phyloP scores from a whole-genome alignment of 345 rosid species.

The Geranium brycei region DNA sequence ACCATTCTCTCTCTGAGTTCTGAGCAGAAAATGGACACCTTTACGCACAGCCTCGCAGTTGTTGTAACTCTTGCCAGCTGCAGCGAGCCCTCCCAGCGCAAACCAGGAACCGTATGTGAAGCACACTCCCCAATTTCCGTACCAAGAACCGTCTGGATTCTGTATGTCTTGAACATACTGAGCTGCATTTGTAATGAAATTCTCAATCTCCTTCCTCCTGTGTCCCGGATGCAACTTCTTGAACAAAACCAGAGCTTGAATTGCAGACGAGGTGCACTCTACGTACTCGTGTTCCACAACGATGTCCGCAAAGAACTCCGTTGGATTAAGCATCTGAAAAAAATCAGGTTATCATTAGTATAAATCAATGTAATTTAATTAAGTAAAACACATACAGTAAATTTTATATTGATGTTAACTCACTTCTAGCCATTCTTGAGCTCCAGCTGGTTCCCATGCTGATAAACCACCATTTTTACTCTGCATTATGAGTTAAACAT shows the following conservation, averaged over 20 bases:
- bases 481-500: too few relatives aligned
- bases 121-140: conserved; percentile 48
- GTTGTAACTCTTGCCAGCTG: conserved; percentile 31
- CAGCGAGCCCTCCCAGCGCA: conserved; percentile 34
- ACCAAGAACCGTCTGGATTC: conserved; percentile 49
- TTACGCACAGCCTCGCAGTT: conserved; percentile 22
- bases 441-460: conserved; percentile 54
- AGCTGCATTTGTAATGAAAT: conserved; percentile 28
- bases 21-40: conserved; percentile 35
- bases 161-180: conserved; percentile 27
- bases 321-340: conserved; percentile 43
- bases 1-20: conserved; percentile 23
- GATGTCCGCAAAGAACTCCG: conserved; percentile 38
- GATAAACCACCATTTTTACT: conserved; percentile 43
- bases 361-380: too few relatives aligned
- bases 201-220: conserved; percentile 35
- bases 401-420: background rate
- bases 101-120: conserved; percentile 39
- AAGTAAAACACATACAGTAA: background rate
- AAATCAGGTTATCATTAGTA: too few relatives aligned
- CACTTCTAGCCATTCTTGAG: conserved; percentile 42
- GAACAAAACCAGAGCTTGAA: conserved; percentile 15
- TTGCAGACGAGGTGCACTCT: too few relatives aligned
- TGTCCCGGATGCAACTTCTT: conserved; percentile 32
- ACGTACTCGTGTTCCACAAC: conserved; percentile 29